These are phyloP conservation scores for Aspergillus cejpii DNA, from an alignment of 2,329 filamentous ascomycete genomes.

Conservation along the genomic window DNA sequence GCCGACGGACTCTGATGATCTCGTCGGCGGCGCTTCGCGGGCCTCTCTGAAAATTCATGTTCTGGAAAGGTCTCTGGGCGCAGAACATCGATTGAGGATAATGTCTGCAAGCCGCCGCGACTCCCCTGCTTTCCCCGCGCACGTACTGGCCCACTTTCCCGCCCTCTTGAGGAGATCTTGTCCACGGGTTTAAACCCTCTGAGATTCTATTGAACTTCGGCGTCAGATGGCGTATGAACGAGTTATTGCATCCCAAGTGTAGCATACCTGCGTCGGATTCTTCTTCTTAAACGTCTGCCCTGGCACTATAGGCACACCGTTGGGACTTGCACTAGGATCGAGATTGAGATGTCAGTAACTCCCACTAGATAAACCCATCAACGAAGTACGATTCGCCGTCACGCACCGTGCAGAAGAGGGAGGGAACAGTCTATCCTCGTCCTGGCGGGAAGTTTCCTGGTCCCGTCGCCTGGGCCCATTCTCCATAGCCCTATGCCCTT, in stretches of 20 bases:
- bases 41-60: conserved; percentile 18
- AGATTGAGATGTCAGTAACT: background rate
- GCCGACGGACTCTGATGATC: conserved; percentile 8
- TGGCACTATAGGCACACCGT: conserved; percentile 25
- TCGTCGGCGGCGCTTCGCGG: conserved; percentile 27
- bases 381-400: background rate
- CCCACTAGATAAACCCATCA: background rate
- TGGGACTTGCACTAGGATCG: conserved; percentile 12
- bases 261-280: conserved; percentile 18
- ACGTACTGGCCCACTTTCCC: conserved; percentile 31
- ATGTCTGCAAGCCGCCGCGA: conserved; percentile 2
- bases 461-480: conserved; percentile 12
- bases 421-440: conserved; percentile 23
- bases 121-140: conserved; percentile 17
- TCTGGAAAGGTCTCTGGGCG: conserved; percentile 11
- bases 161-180: conserved; percentile 20
- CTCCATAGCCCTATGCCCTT: conserved; percentile 11
- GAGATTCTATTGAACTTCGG: conserved; percentile 1
- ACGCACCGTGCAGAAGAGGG: conserved; percentile 14
- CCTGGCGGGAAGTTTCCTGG: conserved; percentile 5
- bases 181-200: conserved; percentile 20
- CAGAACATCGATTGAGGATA: conserved; percentile 3
- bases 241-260: background rate
- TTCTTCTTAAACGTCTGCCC: conserved; percentile 20
- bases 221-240: background rate